Base-by-base conservation (phyloP, 495 filamentous ascomycete genomes). In the Darksidea phi region DNA sequence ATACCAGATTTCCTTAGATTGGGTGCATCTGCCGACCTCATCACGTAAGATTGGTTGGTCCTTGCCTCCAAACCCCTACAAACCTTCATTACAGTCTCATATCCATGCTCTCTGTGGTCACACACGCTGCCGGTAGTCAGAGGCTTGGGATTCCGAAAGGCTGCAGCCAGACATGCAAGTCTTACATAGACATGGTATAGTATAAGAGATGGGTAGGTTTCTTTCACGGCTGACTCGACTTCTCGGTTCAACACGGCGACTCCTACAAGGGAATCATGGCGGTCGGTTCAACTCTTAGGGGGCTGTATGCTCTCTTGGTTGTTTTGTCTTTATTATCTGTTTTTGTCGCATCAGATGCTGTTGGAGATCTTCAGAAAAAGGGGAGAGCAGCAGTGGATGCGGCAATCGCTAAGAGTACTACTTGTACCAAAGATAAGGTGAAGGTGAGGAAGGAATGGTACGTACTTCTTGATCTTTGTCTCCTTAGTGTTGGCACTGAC, bases 381-480 rank as follows among this genome's bases (percentile, higher is more conserved):
- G 77, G 75, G n/a, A 57, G 73, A 37, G 60, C 74, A 0, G 70
- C 70, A 21, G 43, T 78, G 18, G 74, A 78, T 48, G 69, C 73
- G 15, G 56, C 67, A 48, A 37, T 80, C 6, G 76, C 75, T 17
- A 78, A 75, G 68, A 75, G 73, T 7, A 72, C 66, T 48, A 79
- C 74, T 5, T 81, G 79, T 63, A 79, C 76, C 21, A 75, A 75
- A 52, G 73, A 67, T n/a, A 80, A 75, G 49, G 74, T 80, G 15
- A 48, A 72, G 48, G 66, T 80, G 13, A 74, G 77, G 34, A 75
- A 72, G 56, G 79, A 79, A 73, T 81, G 78, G 79, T 81, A 64
- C 59, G 78, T 57, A 24, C 21, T 1, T 0, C 20, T 36, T 6
- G 24, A 52, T 15, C 53, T 10, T 42, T 37, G 25, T 23, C 24